phyloP scores from a whole-genome alignment of 2,329 filamentous ascomycete species.

The Colletotrichum filicis region DNA sequence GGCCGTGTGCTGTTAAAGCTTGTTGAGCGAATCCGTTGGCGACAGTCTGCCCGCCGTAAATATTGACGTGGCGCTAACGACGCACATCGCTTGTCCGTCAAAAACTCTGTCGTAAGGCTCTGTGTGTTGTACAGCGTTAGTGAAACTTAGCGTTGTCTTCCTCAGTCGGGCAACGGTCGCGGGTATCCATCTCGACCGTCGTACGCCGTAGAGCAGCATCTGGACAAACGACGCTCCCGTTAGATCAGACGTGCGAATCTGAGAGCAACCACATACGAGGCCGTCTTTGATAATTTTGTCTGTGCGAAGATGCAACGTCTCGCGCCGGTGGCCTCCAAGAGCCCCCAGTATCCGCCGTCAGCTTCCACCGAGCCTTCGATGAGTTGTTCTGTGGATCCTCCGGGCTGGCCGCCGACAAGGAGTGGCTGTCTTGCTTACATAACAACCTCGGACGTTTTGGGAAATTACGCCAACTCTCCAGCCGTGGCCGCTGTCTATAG shows the following conservation, averaged over 20 bases:
- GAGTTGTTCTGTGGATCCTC: constrained; percentile 52
- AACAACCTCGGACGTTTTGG: constrained; percentile 53
- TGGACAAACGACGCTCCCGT: constrained; percentile 5
- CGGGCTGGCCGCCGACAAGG: constrained; percentile 44
- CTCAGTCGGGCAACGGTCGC: constrained; percentile 19
- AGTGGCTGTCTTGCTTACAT: constrained; percentile 50
- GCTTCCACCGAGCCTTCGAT: constrained; percentile 48
- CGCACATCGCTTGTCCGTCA: constrained; percentile 9
- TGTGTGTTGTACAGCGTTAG: constrained; percentile 15
- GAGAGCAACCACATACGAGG: constrained; percentile 1
- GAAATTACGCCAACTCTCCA: constrained; percentile 55
- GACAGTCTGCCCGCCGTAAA: constrained; percentile 9
- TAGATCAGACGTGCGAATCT: constrained; percentile 23
- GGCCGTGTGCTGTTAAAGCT: constrained; percentile 25
- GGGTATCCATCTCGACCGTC: constrained; percentile 14
- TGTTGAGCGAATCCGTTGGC: constrained; percentile 21
- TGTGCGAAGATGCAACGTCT: constrained; percentile 25
- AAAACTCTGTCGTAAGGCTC: constrained; percentile 28
- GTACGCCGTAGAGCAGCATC: neutral
- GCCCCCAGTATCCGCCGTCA: constrained; percentile 23
- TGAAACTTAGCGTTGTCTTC: constrained; percentile 31
- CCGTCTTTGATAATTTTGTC: constrained; percentile 23
- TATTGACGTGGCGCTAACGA: constrained; percentile 23
- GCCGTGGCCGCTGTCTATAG: constrained; percentile 49
- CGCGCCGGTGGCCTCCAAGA: constrained; percentile 27